Conservation (phyloP, 2,329 filamentous ascomycete species). For the Xylaria sp. region DNA sequence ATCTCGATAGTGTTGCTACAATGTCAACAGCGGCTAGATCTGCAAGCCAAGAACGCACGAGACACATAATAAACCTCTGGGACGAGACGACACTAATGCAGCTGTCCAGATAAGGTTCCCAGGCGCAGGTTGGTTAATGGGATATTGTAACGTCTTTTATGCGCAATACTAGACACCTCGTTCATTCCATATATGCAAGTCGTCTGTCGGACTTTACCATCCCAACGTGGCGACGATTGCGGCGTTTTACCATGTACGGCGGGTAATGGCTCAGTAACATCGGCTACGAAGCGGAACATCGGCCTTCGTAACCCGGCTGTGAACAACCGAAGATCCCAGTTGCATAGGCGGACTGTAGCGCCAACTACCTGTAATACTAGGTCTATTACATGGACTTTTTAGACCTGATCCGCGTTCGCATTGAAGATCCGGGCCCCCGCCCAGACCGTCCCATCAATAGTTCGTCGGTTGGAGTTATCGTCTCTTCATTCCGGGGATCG, state of each 20-base stretch:
- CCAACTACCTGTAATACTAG: neutral
- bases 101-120: slow-evolving; percentile 38
- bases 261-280: slow-evolving; percentile 10
- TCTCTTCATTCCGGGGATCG: slow-evolving; percentile 7
- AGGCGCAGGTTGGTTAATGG: neutral
- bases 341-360: neutral
- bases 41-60: slow-evolving; percentile 41
- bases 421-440: slow-evolving; percentile 19
- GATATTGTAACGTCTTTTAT: slow-evolving; percentile 13
- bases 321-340: neutral
- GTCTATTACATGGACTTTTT: slow-evolving; percentile 9
- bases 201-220: neutral
- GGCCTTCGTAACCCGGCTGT: neutral
- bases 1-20: slow-evolving; percentile 27
- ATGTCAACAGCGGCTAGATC: slow-evolving; percentile 23
- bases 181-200: neutral
- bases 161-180: slow-evolving; percentile 5
- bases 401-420: slow-evolving; percentile 18
- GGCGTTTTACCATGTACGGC: neutral
- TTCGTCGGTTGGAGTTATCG: slow-evolving; percentile 7
- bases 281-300: slow-evolving; percentile 4
- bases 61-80: slow-evolving; percentile 41
- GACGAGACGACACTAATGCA: slow-evolving; percentile 39
- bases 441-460: slow-evolving; percentile 13
- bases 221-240: neutral